These are phyloP conservation scores for Tritrichomonas musculus DNA, from an alignment of 208 protist species.

Conservation along the genomic window DNA sequence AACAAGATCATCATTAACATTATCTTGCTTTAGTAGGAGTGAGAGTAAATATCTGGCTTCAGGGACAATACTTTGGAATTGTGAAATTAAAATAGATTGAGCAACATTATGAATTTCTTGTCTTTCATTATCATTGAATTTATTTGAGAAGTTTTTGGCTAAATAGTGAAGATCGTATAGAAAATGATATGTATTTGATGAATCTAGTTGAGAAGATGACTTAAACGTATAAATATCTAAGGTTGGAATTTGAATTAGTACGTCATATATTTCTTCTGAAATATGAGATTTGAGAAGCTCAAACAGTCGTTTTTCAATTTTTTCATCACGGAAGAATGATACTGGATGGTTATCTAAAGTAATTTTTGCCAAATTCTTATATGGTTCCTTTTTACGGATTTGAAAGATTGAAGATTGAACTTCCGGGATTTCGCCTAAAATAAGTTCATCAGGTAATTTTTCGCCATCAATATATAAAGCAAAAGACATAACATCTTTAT, in stretches of 20 bases:
- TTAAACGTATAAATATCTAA: neutral
- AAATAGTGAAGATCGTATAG: neutral
- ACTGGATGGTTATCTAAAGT: neutral
- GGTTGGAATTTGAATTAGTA: neutral
- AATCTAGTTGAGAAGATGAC: neutral
- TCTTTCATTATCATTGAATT: neutral
- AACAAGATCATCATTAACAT: neutral
- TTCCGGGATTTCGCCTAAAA: too few species aligned
- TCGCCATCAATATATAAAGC: too few species aligned
- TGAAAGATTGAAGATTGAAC: too few species aligned
- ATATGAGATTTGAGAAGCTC: neutral
- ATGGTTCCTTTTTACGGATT: too few species aligned
- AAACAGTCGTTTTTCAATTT: neutral
- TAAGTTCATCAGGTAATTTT: too few species aligned
- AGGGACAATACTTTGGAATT: neutral
- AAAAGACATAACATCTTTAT: too few species aligned
- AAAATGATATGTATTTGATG: neutral
- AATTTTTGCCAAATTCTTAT: too few species aligned
- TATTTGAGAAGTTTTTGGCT: neutral
- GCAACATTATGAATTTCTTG: too few species aligned
- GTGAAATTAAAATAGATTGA: neutral
- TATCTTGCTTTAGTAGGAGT: too few species aligned
- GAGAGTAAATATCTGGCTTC: neutral
- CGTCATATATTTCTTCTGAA: neutral
- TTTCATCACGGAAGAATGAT: neutral